A percentile compares a stretch with the other conserved stretches of the same genome.
These are phyloP conservation scores for Phytophthora idaei DNA, from an alignment of 352 stramenopile genomes.

Conservation along the genomic window DNA sequence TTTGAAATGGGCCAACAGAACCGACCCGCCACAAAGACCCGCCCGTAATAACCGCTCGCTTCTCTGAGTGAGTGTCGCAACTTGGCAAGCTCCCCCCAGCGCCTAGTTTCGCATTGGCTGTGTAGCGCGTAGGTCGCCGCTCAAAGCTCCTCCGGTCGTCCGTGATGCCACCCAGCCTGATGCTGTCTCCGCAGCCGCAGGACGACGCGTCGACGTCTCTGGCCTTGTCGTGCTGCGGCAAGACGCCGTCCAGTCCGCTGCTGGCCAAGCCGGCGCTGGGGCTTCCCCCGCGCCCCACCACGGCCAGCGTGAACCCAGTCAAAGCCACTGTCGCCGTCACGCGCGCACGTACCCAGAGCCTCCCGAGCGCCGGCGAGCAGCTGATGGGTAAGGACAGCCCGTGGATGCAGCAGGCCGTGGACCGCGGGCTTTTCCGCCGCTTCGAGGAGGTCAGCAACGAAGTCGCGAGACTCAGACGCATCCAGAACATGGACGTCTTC, in stretches of 20 bases:
- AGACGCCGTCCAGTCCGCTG: slow-evolving; percentile 8
- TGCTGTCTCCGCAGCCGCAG: slow-evolving; percentile 30
- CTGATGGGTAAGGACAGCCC: slow-evolving; percentile 10
- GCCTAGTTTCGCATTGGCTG: slow-evolving; percentile 27
- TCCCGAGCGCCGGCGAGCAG: slow-evolving; percentile 21
- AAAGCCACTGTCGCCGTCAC: slow-evolving; percentile 1
- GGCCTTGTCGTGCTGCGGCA: slow-evolving; percentile 6
- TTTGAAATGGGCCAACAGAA: background rate
- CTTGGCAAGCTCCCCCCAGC: background rate
- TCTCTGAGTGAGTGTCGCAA: slow-evolving; percentile 24
- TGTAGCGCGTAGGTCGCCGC: slow-evolving; percentile 1
- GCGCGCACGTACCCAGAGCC: slow-evolving; percentile 40
- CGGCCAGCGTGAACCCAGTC: slow-evolving; percentile 24
- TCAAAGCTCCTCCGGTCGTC: slow-evolving; percentile 5
- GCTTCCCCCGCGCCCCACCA: slow-evolving; percentile 13
- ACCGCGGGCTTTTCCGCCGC: slow-evolving; percentile 61
- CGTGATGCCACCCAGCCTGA: slow-evolving; percentile 31
- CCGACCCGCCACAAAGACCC: slow-evolving; percentile 3
- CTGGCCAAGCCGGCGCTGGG: slow-evolving; percentile 12
- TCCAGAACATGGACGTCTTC: slow-evolving; percentile 43
- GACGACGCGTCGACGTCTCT: slow-evolving; percentile 7
- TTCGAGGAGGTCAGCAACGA: slow-evolving; percentile 63
- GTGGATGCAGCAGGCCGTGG: slow-evolving; percentile 43
- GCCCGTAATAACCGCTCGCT: slow-evolving; percentile 1
- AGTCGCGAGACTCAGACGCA: slow-evolving; percentile 44